Percentiles rank a stretch among this genome's conserved stretches.
These are phyloP conservation scores for Myxozyma sirexii DNA, from an alignment of 805 yeast genomes.

Conservation along the genomic window DNA sequence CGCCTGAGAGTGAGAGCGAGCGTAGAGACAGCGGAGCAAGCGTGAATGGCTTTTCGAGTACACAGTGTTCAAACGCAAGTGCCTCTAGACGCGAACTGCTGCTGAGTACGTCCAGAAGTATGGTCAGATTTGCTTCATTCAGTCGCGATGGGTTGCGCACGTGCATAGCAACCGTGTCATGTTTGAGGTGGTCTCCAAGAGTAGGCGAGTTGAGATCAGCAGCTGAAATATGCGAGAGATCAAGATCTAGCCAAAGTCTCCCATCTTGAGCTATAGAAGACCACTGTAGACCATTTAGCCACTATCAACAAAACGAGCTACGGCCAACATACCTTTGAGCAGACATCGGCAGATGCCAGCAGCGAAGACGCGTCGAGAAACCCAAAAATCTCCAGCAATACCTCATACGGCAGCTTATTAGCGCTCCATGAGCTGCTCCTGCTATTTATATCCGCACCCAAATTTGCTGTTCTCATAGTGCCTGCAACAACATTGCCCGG, in stretches of 20 bases:
- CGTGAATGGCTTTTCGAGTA: neutral
- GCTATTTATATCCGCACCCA: no score
- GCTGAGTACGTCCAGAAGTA: neutral
- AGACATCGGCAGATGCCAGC: neutral
- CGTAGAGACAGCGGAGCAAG: neutral
- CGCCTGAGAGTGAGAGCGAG: neutral
- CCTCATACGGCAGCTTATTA: constrained; percentile 12
- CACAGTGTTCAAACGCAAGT: neutral
- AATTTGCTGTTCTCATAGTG: no score
- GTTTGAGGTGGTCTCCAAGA: neutral
- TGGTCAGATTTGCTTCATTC: neutral
- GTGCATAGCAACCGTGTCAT: neutral
- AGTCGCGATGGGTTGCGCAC: neutral
- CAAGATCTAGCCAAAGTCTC: neutral
- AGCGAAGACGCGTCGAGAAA: constrained; percentile 1
- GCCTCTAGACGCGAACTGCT: neutral
- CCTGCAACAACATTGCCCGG: no score
- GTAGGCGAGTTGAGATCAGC: neutral
- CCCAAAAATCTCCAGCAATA: constrained; percentile 9
- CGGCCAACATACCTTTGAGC: neutral
- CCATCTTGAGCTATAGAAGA: neutral
- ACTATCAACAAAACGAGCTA: neutral
- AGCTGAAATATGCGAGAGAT: neutral
- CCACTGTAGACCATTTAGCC: neutral
- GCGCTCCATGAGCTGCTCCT: neutral